Percentiles rank a stretch among this genome's conserved stretches.
phyloP scores from a whole-genome alignment of 1,139 yeast species.

The Pichia sp. region DNA sequence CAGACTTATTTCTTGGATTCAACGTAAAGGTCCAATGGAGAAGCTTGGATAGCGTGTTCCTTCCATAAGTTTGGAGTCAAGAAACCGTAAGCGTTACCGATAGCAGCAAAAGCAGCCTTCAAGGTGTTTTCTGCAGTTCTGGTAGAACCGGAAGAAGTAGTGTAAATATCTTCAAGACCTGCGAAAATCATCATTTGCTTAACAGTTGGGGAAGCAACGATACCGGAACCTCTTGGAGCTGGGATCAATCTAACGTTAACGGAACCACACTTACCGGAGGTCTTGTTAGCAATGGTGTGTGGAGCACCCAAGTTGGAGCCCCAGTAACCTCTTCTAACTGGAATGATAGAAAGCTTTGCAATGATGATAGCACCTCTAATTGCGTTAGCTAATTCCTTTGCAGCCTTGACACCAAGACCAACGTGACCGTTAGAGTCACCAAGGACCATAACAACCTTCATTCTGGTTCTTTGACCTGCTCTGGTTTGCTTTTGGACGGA shows the following conservation, averaged over 20 bases:
- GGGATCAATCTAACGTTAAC: slow-evolving; percentile 98
- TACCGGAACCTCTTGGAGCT: slow-evolving; percentile 99
- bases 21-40: slow-evolving; percentile 93
- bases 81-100: slow-evolving; percentile 99
- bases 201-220: slow-evolving; percentile 99
- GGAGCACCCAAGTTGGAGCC: slow-evolving; percentile 99
- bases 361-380: slow-evolving; percentile 99
- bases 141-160: slow-evolving; percentile 98
- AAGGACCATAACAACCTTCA: slow-evolving; percentile 99
- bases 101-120: slow-evolving; percentile 99
- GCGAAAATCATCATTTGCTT: slow-evolving; percentile 98
- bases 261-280: slow-evolving; percentile 99
- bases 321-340: slow-evolving; percentile 99
- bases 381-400: slow-evolving; percentile 99
- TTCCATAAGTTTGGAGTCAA: slow-evolving; percentile 99
- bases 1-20: slow-evolving; percentile 58
- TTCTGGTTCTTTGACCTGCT: slow-evolving; percentile 99
- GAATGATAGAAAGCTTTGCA: slow-evolving; percentile 98
- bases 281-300: slow-evolving; percentile 97
- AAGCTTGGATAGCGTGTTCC: slow-evolving; percentile 73
- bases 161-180: slow-evolving; percentile 99
- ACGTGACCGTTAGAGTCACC: slow-evolving; percentile 99
- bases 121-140: slow-evolving; percentile 99
- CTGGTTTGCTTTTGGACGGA: slow-evolving; percentile 99
- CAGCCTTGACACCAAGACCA: slow-evolving; percentile 99